Evolutionary conservation across 371 early-diverging fungal genomes (phyloP), one percentile per base, ranked within the genome.

Genomic region (Fennellomyces sp.): DNA sequence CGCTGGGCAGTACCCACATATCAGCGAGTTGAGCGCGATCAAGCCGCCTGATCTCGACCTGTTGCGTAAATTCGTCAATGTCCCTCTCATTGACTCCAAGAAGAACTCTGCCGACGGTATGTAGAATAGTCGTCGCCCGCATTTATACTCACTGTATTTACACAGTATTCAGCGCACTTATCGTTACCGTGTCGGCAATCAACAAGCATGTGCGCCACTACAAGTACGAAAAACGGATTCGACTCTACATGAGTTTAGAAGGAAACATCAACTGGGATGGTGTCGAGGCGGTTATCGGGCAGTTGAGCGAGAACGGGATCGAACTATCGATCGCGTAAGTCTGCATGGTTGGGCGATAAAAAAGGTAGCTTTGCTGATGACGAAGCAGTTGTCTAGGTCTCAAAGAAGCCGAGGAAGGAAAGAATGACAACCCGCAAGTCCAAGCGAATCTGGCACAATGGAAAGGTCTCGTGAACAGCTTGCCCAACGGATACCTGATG

Each of bases 191-290:
- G 42, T 68, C 83, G 11, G 76, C 82, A 72, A 81, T 90, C 38
- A 60, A 70, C 7, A 58, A 57, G 23, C 76, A 84, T 64, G 89
- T 90, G 61, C 75, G 72, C 55, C 65, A 85, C 0, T 64, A 87
- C 21, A 91, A 90, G 62, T 93, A 82, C 56, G 70, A 64, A 19
- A 91, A 90, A 60, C 77, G 72, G 31, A 84, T 93, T 3, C 79
- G 75, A 33, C 52, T 93, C 1, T 71, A 90, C 29, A 90, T 92
- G 2, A 84, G 88, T 63, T 85, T 77, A 2, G 75, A 66, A 21
- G 64, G 73, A 2, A 35, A 52, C n/a, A 77, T 89, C 31, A 79
- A 87, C 63, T 65, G 73, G 55, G 72, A 66, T 10, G 85, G 82
- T 33, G 45, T 69, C 21, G 77, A 81, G 8, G 63, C 61, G 12